These are phyloP conservation scores for Lyophyllum atratum DNA, from an alignment of 768 basidiomycete genomes.

Conservation along the genomic window DNA sequence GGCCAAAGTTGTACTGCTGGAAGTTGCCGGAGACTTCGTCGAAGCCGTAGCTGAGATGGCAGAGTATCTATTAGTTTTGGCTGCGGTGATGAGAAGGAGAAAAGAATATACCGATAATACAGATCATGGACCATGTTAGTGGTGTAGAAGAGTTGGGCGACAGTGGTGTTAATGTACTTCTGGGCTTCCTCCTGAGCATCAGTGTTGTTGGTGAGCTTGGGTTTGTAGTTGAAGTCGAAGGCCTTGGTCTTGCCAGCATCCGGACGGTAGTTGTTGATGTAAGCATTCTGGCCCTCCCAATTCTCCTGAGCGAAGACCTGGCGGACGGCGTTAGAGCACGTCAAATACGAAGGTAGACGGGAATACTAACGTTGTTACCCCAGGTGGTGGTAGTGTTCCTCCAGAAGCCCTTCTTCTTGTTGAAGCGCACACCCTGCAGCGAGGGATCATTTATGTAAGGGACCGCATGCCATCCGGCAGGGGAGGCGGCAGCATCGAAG, in stretches of 20 bases:
- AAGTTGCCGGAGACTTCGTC: conserved; percentile 93
- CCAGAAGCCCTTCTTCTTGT: conserved; percentile 37
- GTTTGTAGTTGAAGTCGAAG: conserved; percentile 79
- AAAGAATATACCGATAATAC: conserved; percentile 59
- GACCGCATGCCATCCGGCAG: conserved; percentile 89
- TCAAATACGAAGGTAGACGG: background rate
- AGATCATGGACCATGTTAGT: conserved; percentile 80
- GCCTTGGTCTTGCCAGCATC: conserved; percentile 52
- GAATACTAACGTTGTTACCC: conserved; percentile 72
- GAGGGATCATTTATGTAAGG: conserved; percentile 72
- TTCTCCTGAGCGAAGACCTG: conserved; percentile 93
- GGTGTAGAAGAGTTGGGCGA: conserved; percentile 91
- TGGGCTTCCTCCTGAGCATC: conserved; percentile 73
- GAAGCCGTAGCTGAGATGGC: conserved; percentile 74
- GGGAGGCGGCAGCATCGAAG: conserved; percentile 78
- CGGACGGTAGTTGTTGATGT: conserved; percentile 79
- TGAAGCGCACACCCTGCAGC: conserved; percentile 26
- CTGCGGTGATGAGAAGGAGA: background rate
- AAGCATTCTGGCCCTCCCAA: conserved; percentile 73
- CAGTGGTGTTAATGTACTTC: conserved; percentile 82
- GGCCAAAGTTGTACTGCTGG: conserved; percentile 96
- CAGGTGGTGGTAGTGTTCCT: conserved; percentile 79
- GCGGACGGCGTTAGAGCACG: background rate
- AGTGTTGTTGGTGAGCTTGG: conserved; percentile 51
- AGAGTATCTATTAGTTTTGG: background rate